These are phyloP conservation scores for Quercus suber DNA, from an alignment of 306 rosid species.

Conservation along the genomic window DNA sequence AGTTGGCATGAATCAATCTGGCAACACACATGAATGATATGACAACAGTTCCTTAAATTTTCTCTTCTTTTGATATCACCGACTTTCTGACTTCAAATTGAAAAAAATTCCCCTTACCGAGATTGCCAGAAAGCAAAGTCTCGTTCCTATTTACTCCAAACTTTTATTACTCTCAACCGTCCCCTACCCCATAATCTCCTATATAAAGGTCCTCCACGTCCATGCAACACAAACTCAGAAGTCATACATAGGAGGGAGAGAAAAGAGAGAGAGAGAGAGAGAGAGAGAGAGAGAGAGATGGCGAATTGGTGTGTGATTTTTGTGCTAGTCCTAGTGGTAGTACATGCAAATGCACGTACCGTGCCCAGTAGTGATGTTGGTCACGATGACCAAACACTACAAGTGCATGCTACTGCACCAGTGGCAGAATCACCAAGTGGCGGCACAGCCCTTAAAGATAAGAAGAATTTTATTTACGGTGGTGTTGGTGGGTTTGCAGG, in stretches of 20 bases:
- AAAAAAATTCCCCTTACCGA: conserved; percentile 43
- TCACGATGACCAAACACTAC: conserved; percentile 9
- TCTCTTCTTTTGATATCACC: conserved; percentile 54
- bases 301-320: conserved; percentile 22
- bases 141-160: conserved; percentile 15
- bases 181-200: conserved; percentile 19
- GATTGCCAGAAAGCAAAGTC: conserved; percentile 7
- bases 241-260: neutral
- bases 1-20: conserved; percentile 9
- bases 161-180: conserved; percentile 65
- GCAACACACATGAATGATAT: conserved; percentile 17
- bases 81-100: conserved; percentile 32
- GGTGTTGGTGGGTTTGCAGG: conserved; percentile 60
- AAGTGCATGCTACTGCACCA: conserved; percentile 42
- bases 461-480: conserved; percentile 56
- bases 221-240: conserved; percentile 21
- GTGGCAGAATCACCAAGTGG: conserved; percentile 18
- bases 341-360: conserved; percentile 54
- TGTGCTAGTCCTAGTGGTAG: conserved; percentile 22
- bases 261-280: neutral
- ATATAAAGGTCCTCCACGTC: conserved; percentile 4
- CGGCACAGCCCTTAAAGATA: conserved; percentile 29
- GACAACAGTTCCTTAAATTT: conserved; percentile 43
- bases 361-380: conserved; percentile 26
- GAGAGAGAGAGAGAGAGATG: conserved; percentile 28